Percentiles rank a stretch among this genome's conserved stretches.
Evolutionary conservation across 78 protist species (phyloP).

Genomic region (Dictyostelium purpureum): DNA sequence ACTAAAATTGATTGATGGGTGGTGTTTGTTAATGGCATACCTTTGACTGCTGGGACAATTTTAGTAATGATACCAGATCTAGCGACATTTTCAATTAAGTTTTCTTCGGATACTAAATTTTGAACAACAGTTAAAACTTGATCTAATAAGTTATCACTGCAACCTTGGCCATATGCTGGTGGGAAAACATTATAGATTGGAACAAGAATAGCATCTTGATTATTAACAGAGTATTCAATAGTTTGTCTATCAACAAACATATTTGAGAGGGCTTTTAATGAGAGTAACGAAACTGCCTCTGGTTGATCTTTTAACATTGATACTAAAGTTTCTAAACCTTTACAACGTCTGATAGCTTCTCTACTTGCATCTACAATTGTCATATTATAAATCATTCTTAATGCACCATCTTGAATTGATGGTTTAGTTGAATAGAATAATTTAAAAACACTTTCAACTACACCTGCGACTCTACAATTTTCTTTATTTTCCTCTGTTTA

Average conservation of each 20-base stretch:
- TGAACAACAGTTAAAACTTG: conserved; percentile 42
- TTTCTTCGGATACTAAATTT: conserved; percentile 69
- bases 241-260: conserved; percentile 80
- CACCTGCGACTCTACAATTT: conserved; percentile 57
- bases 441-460: conserved; percentile 44
- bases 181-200: conserved; percentile 33
- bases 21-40: conserved; percentile 64
- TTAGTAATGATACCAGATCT: conserved; percentile 1
- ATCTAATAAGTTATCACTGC: conserved; percentile 29
- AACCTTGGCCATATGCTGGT: neutral
- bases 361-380: conserved; percentile 70
- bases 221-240: conserved; percentile 38
- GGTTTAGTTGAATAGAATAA: conserved; percentile 38
- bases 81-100: conserved; percentile 35
- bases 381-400: conserved; percentile 71
- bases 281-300: conserved; percentile 18
- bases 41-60: conserved; percentile 20
- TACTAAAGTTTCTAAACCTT: conserved; percentile 56
- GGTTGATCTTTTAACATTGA: conserved; percentile 15
- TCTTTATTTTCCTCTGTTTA: conserved; percentile 69
- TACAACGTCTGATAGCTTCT: conserved; percentile 51
- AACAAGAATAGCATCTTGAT: neutral
- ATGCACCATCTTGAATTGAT: conserved; percentile 31
- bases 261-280: conserved; percentile 56
- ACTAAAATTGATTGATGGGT: conserved; percentile 35